Evolutionary conservation across 2,329 filamentous ascomycete genomes (phyloP), one percentile per base, ranked within the genome.

Genomic region (Tolypocladium endophyticum): DNA sequence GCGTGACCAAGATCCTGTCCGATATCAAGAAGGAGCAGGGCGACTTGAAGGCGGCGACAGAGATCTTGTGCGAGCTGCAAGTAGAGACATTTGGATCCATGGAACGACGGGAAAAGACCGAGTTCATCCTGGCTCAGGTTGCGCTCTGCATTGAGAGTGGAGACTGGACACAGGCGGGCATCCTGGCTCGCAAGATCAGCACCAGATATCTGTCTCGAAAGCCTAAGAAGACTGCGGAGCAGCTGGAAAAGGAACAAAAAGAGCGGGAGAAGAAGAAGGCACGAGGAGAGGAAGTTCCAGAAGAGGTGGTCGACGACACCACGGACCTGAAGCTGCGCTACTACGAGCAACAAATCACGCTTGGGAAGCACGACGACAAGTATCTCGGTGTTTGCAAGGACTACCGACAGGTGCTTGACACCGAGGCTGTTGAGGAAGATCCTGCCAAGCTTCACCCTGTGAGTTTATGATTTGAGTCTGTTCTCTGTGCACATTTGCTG

Each of bases 11-110:
- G 72, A 95, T 96, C 65, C 82, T 99, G 16, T 97, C 94, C 57
- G 86, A 97, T 75, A 97, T 99, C 81, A 97, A 97, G 82, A 97
- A 96, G 77, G 79, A 89, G 65, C 91, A 97, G 76, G 93, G 92
- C 64, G 93, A 99, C 70, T 80, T 96, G 70, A 91, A 90, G 72
- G 87, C 90, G 6, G 94, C 94, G 36, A 88, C 90, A 58, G 93
- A 97, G 68, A 94, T 94, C 63, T 83, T 99, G 43, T 99, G 94
- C 76, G 94, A 99, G 78, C 82, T 99, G 62, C 94, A 99, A 74
- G 94, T 99, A 56, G 94, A 99, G 81, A 99, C 94, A 0, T 99
- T 99, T 73, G 94, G 94, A 11, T 97, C 93, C 28, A 99, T 99
- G 94, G 89, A 91, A 64, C 84, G 94, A 68, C 85, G 94, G 68